phyloP scores from a whole-genome alignment of 2,329 filamentous ascomycete genomes.

The Helminthosporium solani region DNA sequence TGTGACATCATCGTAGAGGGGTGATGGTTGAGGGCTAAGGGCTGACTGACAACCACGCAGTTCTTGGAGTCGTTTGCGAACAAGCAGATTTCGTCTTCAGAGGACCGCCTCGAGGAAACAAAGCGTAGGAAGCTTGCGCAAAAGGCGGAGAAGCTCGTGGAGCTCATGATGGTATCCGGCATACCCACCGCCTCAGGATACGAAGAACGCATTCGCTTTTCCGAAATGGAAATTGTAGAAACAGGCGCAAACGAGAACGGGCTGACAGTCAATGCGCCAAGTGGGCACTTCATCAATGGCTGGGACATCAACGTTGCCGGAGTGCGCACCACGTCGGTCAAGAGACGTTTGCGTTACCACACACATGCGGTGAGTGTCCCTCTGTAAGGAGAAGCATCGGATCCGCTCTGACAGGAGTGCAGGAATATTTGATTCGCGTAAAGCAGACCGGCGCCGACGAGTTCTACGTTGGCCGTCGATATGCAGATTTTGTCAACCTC shows the following conservation, averaged over 20 bases:
- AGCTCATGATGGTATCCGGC: slow-evolving; percentile 99
- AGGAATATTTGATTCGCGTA: slow-evolving; percentile 89
- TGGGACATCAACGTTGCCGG: slow-evolving; percentile 97
- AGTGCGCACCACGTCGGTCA: slow-evolving; percentile 76
- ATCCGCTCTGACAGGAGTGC: slow-evolving; percentile 5
- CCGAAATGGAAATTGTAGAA: slow-evolving; percentile 95
- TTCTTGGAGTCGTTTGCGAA: slow-evolving; percentile 96
- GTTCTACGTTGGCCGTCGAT: slow-evolving; percentile 78
- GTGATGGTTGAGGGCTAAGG: slow-evolving; percentile 1
- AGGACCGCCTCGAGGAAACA: slow-evolving; percentile 93
- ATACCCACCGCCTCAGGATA: slow-evolving; percentile 95
- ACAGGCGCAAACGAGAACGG: slow-evolving; percentile 89
- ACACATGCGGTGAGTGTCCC: slow-evolving; percentile 73
- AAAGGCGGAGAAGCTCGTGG: slow-evolving; percentile 93
- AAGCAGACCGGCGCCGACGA: slow-evolving; percentile 75
- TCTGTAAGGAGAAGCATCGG: neutral
- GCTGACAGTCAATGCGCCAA: slow-evolving; percentile 79
- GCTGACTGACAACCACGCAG: slow-evolving; percentile 49
- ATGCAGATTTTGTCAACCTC: slow-evolving; percentile 81
- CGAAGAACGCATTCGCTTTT: slow-evolving; percentile 94
- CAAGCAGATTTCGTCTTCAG: slow-evolving; percentile 95
- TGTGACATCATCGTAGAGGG: no score
- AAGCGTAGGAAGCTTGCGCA: slow-evolving; percentile 88
- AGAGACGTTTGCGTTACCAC: slow-evolving; percentile 85
- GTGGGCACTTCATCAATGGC: slow-evolving; percentile 88